Conservation (phyloP, 495 filamentous ascomycete genomes). For the Penicillium soppii region DNA sequence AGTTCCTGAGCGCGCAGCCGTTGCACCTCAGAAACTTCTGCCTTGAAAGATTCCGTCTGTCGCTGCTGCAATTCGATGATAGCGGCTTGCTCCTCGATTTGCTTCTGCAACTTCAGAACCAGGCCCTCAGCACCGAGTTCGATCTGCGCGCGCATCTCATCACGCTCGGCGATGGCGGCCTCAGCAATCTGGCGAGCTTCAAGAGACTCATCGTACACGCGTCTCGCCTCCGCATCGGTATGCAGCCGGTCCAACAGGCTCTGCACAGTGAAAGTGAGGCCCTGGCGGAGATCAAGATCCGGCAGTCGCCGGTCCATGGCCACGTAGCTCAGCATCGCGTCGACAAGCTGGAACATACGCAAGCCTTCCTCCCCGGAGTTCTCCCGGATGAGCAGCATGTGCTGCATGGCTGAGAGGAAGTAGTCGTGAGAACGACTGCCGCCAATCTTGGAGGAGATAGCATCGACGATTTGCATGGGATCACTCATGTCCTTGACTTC, state of each 20-base stretch:
- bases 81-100: conserved; percentile 85
- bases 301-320: conserved; percentile 96
- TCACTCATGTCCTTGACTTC: conserved; percentile 94
- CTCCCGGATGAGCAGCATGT: conserved; percentile 89
- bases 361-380: conserved; percentile 90
- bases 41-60: conserved; percentile 82
- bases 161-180: conserved; percentile 90
- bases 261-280: conserved; percentile 96
- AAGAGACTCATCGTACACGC: conserved; percentile 83
- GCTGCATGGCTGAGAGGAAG: conserved; percentile 92
- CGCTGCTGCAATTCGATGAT: conserved; percentile 87
- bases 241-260: conserved; percentile 91
- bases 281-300: conserved; percentile 96
- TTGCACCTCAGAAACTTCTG: conserved; percentile 84
- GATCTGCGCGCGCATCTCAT: conserved; percentile 92
- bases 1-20: conserved; percentile 85
- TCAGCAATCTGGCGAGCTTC: conserved; percentile 91
- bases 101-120: conserved; percentile 88
- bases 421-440: conserved; percentile 88
- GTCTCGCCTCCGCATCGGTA: conserved; percentile 91
- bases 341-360: conserved; percentile 96
- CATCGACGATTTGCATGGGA: conserved; percentile 88
- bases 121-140: conserved; percentile 92
- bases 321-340: conserved; percentile 97
- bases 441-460: conserved; percentile 82